These are phyloP conservation scores for Globisporangium cederbergense DNA, from an alignment of 352 stramenopile genomes.

Conservation along the genomic window DNA sequence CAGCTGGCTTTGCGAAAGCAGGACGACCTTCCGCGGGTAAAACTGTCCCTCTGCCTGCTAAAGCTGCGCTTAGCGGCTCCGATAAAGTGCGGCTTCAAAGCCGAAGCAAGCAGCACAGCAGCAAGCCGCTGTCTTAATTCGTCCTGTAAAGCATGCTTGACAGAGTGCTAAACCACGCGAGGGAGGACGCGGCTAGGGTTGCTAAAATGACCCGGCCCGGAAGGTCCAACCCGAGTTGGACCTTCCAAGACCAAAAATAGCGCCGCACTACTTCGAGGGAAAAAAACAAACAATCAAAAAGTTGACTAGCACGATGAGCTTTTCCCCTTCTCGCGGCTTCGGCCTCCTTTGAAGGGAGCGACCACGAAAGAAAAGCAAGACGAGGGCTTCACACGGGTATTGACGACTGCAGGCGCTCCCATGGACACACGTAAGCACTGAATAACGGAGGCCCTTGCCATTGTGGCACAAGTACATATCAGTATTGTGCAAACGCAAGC, in stretches of 20 bases:
- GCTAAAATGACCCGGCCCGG: background rate
- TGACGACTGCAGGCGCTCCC: no score
- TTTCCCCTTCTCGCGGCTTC: background rate
- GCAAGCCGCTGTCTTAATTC: background rate
- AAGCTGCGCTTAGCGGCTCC: background rate
- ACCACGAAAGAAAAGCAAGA: background rate
- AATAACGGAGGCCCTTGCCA: no score
- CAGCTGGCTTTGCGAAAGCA: background rate
- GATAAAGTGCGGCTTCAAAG: background rate
- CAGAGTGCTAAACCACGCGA: background rate
- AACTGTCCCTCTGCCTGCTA: slow-evolving; percentile 2
- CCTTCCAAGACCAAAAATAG: slow-evolving; percentile 12
- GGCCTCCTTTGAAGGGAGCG: background rate
- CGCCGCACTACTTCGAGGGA: background rate
- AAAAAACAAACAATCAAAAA: background rate
- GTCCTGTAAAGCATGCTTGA: background rate
- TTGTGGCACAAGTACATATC: no score
- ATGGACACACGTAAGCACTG: no score
- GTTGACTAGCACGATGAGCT: background rate
- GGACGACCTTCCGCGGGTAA: background rate
- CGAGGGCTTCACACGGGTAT: background rate
- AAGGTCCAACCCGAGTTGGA: slow-evolving; percentile 13
- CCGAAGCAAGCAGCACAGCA: background rate
- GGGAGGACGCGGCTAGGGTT: background rate
- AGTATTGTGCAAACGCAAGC: no score